Conservation (phyloP, 78 protist species). For the Salpingoeca rosetta region DNA sequence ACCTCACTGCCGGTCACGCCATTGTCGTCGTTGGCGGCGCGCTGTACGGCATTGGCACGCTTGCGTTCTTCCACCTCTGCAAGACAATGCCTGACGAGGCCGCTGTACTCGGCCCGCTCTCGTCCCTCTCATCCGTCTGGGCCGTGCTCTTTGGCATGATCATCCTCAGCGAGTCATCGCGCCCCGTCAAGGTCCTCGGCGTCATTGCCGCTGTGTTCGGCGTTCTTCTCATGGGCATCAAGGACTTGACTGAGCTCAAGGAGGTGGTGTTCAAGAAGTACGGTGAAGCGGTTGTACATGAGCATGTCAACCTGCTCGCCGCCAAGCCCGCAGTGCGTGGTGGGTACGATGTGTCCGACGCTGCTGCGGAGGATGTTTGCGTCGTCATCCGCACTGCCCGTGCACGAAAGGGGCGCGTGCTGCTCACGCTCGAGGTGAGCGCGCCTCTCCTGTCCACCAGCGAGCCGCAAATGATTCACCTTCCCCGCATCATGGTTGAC, state of each 20-base stretch:
- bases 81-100: background rate
- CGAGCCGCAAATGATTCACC: no score
- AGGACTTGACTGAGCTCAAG: background rate
- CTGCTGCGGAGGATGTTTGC: no score
- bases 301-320: no score
- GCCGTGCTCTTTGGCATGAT: background rate
- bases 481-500: no score
- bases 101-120: background rate
- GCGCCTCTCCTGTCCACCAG: no score
- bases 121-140: background rate
- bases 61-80: background rate
- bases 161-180: background rate
- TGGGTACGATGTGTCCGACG: no score
- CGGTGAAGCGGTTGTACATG: no score
- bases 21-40: background rate
- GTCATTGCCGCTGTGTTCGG: background rate
- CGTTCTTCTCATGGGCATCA: background rate
- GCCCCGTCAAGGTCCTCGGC: background rate
- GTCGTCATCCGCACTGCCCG: no score
- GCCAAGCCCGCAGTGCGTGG: no score
- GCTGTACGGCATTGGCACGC: background rate
- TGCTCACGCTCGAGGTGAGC: no score
- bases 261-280: no score
- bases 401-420: no score
- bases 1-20: background rate